A percentile compares a stretch with the other conserved stretches of the same genome.
These are phyloP conservation scores for Isoetes engelmannii DNA, from an alignment of 83 land plant species.

Conservation along the genomic window DNA sequence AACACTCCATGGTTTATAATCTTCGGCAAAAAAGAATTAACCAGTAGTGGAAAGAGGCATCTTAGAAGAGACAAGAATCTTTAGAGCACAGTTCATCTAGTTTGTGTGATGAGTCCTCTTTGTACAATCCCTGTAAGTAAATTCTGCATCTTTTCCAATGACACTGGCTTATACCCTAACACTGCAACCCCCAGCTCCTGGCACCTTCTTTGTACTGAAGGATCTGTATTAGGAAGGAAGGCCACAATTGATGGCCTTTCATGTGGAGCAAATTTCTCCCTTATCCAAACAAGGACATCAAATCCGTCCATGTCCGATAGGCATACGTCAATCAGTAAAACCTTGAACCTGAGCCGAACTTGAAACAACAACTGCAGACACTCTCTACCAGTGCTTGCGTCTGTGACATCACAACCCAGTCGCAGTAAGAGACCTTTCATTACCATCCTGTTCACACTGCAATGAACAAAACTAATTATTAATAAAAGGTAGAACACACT, in stretches of 20 bases:
- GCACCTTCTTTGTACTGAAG: constrained; percentile 16
- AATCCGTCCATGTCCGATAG: constrained; percentile 31
- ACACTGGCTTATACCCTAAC: constrained; percentile 27
- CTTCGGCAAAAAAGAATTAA: no score
- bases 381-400: constrained; percentile 22
- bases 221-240: constrained; percentile 25
- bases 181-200: constrained; percentile 25
- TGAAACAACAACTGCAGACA: constrained; percentile 26
- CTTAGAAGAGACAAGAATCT: no score
- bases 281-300: constrained; percentile 23
- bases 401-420: constrained; percentile 30
- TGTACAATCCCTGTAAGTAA: constrained; percentile 21
- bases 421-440: constrained; percentile 26
- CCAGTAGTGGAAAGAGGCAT: no score
- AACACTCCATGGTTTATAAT: no score
- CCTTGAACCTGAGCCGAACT: constrained; percentile 15
- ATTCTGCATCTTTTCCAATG: constrained; percentile 29
- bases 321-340: constrained; percentile 25
- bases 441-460: constrained; percentile 29
- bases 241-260: constrained; percentile 35
- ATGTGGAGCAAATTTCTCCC: constrained; percentile 16
- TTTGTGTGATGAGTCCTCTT: neutral
- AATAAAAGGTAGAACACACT: no score
- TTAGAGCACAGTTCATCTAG: no score
- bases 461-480: no score